These are phyloP conservation scores for Nelumbo lutea DNA, from an alignment of 164 flowering plant genomes.

Conservation along the genomic window DNA sequence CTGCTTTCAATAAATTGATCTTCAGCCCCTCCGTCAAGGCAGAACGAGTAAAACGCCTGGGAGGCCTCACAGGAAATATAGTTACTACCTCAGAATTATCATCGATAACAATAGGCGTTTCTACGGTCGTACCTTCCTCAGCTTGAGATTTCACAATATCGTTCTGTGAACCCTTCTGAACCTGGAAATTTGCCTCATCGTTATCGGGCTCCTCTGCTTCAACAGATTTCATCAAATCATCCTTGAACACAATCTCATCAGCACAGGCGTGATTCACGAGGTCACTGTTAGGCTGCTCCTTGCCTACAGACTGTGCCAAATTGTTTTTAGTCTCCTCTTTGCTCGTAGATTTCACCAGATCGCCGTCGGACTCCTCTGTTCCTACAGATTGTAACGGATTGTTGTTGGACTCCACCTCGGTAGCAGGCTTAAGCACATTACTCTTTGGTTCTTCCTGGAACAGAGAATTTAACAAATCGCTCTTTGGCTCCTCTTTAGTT, in stretches of 20 bases:
- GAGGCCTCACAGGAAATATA: conserved; percentile 1
- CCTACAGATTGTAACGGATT: not conserved
- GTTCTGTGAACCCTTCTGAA: not conserved
- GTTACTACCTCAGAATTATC: not conserved
- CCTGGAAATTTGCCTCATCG: not conserved
- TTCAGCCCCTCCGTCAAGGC: not conserved
- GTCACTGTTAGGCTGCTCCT: no score
- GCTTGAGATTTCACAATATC: not conserved
- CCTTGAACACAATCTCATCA: no score
- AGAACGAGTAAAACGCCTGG: conserved; percentile 15
- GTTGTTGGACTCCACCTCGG: not conserved
- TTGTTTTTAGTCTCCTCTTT: not conserved
- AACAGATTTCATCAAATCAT: not conserved
- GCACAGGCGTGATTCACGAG: no score
- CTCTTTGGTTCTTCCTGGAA: not conserved
- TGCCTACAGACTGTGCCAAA: no score
- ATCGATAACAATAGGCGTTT: conserved; percentile 1
- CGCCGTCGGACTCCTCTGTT: not conserved
- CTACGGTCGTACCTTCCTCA: not conserved
- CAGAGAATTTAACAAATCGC: not conserved
- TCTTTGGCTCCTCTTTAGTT: not conserved
- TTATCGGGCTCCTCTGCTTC: not conserved
- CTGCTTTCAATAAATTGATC: no score
- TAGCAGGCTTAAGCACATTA: no score
- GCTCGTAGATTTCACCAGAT: not conserved